Evolutionary conservation across 1,284 basidiomycete genomes (phyloP).

Genomic region (Moesziomyces parantarcticus): DNA sequence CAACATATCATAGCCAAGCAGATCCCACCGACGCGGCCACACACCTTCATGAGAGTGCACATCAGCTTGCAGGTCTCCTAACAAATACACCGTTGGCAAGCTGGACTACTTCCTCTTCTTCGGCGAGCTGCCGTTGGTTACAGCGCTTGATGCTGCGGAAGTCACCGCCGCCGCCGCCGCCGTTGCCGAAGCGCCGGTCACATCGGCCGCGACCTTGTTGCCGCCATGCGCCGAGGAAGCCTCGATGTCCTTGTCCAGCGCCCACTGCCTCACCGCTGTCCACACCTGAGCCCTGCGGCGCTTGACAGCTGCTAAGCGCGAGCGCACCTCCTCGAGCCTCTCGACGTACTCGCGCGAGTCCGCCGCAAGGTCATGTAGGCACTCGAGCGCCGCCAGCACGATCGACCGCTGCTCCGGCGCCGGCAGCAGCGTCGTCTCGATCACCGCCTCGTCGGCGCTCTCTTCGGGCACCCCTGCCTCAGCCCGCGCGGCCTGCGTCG

Average conservation of each 20-base stretch:
- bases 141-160: slow-evolving; percentile 2
- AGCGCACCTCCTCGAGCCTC: slow-evolving; percentile 71
- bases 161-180: slow-evolving; percentile 6
- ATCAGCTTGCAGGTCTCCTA: not conserved
- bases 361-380: slow-evolving; percentile 68
- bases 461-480: slow-evolving; percentile 21
- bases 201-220: not conserved
- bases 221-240: slow-evolving; percentile 7
- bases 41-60: not conserved
- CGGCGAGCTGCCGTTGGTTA: slow-evolving; percentile 26
- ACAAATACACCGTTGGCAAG: not conserved
- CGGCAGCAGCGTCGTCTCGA: slow-evolving; percentile 49
- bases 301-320: slow-evolving; percentile 70
- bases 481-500: slow-evolving; percentile 16
- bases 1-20: not conserved
- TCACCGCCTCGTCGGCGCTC: slow-evolving; percentile 26
- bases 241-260: slow-evolving; percentile 48
- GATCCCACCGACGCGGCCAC: not conserved
- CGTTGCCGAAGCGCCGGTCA: not conserved
- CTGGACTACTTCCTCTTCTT: slow-evolving; percentile 28
- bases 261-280: slow-evolving; percentile 69
- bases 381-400: slow-evolving; percentile 61
- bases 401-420: slow-evolving; percentile 61
- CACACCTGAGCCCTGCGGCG: slow-evolving; percentile 70
- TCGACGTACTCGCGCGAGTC: slow-evolving; percentile 72